Evolutionary conservation across 2,329 filamentous ascomycete species (phyloP).

Genomic region (Botryotinia globosa): DNA sequence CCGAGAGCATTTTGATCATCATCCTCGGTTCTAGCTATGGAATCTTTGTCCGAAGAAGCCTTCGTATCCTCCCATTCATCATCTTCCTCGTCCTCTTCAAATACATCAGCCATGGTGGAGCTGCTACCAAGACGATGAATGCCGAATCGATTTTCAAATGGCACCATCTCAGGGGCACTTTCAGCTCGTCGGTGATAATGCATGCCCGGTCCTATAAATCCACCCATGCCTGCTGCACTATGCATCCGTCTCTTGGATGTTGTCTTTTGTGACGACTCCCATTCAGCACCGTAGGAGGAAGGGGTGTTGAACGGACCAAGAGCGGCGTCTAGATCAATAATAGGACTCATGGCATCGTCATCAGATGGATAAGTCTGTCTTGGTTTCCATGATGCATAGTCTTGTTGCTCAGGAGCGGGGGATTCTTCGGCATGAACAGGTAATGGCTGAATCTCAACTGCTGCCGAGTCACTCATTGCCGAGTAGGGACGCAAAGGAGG

Average conservation of each 20-base stretch:
- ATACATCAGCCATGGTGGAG: slow-evolving; percentile 80
- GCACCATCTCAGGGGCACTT: slow-evolving; percentile 64
- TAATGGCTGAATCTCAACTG: slow-evolving; percentile 26
- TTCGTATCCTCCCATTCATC: slow-evolving; percentile 44
- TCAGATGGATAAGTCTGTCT: slow-evolving; percentile 43
- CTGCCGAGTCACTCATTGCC: slow-evolving; percentile 31
- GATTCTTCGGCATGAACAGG: slow-evolving; percentile 15
- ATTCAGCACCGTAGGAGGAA: slow-evolving; percentile 58
- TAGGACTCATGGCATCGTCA: slow-evolving; percentile 68
- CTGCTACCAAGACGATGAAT: slow-evolving; percentile 60
- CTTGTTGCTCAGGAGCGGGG: slow-evolving; percentile 28
- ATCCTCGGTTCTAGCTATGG: slow-evolving; percentile 39
- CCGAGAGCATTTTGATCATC: slow-evolving; percentile 40
- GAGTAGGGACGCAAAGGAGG: slow-evolving; percentile 42
- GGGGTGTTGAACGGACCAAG: slow-evolving; percentile 89
- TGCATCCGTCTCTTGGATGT: slow-evolving; percentile 67
- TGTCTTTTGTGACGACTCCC: slow-evolving; percentile 64
- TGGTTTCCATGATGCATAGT: slow-evolving; percentile 42
- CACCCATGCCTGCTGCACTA: slow-evolving; percentile 69
- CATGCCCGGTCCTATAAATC: slow-evolving; percentile 66
- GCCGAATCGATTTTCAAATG: slow-evolving; percentile 66
- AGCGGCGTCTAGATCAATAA: slow-evolving; percentile 93
- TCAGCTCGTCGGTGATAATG: slow-evolving; percentile 77
- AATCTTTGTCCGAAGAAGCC: slow-evolving; percentile 37
- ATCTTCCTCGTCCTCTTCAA: slow-evolving; percentile 75